A percentile compares a stretch with the other conserved stretches of the same genome.
Conservation (phyloP, 2,329 filamentous ascomycete species). For the Biscogniauxia sp. region DNA sequence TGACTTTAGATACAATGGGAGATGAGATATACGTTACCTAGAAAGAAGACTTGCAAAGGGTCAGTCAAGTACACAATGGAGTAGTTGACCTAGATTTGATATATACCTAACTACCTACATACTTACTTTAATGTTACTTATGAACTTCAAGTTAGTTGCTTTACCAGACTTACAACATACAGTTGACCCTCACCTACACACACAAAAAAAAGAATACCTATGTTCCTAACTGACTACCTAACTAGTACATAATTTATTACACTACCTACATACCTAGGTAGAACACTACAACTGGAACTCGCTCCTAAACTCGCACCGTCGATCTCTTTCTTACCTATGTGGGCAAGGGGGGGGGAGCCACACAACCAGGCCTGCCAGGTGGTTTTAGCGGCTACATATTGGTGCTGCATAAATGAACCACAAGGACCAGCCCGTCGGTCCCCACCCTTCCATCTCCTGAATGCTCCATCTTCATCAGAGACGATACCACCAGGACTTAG, state of each 20-base stretch:
- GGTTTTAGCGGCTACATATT: conserved; percentile 19
- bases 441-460: conserved; percentile 20
- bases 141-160: too few relatives aligned
- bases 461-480: conserved; percentile 11
- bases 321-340: conserved; percentile 13
- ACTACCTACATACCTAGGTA: too few relatives aligned
- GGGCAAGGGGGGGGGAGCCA: conserved; percentile 17
- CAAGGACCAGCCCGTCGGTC: conserved; percentile 22
- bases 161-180: too few relatives aligned
- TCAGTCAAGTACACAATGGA: too few relatives aligned
- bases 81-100: too few relatives aligned
- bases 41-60: too few relatives aligned
- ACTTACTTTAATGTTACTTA: too few relatives aligned
- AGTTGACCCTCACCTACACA: too few relatives aligned
- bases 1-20: too few relatives aligned
- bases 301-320: conserved; percentile 10
- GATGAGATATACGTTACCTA: too few relatives aligned
- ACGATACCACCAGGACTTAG: background rate
- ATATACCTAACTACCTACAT: background rate
- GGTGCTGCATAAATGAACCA: conserved; percentile 25
- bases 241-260: background rate
- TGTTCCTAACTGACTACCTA: too few relatives aligned
- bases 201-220: too few relatives aligned
- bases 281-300: background rate
- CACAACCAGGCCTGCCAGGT: conserved; percentile 11